These are phyloP conservation scores for Rhodotorula sphaerocarpa DNA, from an alignment of 768 basidiomycete genomes.

Conservation along the genomic window DNA sequence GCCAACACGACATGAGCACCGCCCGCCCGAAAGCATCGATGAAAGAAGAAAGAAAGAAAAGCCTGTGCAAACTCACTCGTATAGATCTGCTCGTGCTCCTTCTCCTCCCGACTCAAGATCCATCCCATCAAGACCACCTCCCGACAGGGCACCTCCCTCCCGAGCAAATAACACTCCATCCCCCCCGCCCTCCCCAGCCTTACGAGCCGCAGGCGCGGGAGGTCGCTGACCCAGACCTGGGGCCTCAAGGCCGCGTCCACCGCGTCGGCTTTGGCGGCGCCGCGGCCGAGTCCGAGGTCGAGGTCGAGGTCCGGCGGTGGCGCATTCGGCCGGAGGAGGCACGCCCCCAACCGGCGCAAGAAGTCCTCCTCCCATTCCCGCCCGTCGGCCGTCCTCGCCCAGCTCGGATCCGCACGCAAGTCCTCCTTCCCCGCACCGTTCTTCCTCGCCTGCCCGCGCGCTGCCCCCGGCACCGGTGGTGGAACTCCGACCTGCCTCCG, in stretches of 20 bases:
- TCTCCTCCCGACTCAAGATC: conserved; percentile 14
- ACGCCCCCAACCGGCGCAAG: too few relatives aligned
- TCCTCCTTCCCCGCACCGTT: neutral
- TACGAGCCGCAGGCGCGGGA: neutral
- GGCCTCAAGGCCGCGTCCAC: conserved; percentile 3
- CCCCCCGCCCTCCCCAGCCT: neutral
- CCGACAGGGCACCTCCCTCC: conserved; percentile 18
- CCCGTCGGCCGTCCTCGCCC: conserved; percentile 3
- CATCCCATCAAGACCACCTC: conserved; percentile 12
- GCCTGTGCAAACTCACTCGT: conserved; percentile 1
- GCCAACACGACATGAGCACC: too few relatives aligned
- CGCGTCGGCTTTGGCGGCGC: too few relatives aligned
- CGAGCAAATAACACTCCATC: conserved; percentile 14
- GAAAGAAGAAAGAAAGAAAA: neutral
- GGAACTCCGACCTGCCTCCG: neutral
- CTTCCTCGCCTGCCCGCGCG: neutral
- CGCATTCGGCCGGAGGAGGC: too few relatives aligned
- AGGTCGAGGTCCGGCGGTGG: neutral
- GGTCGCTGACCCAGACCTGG: conserved; percentile 8
- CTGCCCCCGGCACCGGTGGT: neutral
- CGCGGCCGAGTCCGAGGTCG: neutral
- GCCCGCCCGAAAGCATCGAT: neutral
- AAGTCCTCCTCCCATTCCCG: neutral
- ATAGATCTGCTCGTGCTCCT: conserved; percentile 3
- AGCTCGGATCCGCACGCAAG: neutral